Percentiles rank a stretch among this genome's conserved stretches.
phyloP scores from a whole-genome alignment of 345 rosid genomes.

The Citrus sp. region DNA sequence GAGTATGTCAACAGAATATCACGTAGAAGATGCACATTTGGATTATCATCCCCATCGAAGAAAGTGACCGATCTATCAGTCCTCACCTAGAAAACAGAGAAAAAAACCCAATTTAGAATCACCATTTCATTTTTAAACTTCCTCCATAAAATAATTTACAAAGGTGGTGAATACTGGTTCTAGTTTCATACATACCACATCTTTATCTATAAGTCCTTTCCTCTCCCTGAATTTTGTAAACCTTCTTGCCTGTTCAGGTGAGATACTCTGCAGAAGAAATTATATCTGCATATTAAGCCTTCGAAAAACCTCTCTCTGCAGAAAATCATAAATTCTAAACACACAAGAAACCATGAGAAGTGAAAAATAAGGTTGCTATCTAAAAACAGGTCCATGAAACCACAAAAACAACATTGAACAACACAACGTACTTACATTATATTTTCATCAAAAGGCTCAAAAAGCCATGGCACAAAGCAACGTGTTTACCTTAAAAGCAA shows the following conservation, averaged over 20 bases:
- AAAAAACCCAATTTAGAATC: neutral
- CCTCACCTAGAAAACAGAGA: constrained; percentile 65
- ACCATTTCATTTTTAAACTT: neutral
- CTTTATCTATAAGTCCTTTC: constrained; percentile 89
- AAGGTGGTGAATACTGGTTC: neutral
- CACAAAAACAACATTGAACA: neutral
- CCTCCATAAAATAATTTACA: neutral
- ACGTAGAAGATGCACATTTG: constrained; percentile 70
- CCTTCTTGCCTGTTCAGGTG: constrained; percentile 87
- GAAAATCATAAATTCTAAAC: neutral
- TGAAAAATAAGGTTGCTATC: neutral
- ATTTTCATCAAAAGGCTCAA: neutral
- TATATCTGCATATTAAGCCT: constrained; percentile 14
- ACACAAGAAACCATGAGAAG: neutral
- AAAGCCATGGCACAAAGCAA: neutral
- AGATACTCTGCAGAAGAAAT: constrained; percentile 65
- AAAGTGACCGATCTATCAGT: constrained; percentile 78
- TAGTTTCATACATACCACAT: constrained; percentile 65
- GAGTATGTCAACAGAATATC: constrained; percentile 89
- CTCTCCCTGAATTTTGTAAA: constrained; percentile 94
- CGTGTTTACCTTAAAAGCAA: neutral
- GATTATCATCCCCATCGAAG: constrained; percentile 91
- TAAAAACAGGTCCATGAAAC: neutral
- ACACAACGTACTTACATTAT: neutral
- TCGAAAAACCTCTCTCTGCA: constrained; percentile 3